Evolutionary conservation across 1,284 basidiomycete species (phyloP).

Genomic region (Thelephora terrestris): DNA sequence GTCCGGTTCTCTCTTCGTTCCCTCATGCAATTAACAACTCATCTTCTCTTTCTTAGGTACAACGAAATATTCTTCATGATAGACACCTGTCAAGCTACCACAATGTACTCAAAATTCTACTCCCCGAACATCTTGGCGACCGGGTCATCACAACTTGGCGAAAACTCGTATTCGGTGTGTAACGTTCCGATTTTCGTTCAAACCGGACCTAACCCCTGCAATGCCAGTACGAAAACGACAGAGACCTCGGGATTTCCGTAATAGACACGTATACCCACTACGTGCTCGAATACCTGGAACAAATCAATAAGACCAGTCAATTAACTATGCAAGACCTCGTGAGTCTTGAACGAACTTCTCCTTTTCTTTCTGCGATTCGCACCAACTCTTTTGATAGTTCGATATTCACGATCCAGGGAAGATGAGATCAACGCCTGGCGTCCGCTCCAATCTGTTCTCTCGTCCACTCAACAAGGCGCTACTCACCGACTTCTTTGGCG

Average conservation of each 20-base stretch:
- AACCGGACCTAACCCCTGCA: neutral
- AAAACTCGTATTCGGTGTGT: constrained; percentile 90
- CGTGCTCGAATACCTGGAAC: constrained; percentile 85
- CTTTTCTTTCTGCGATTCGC: constrained; percentile 2
- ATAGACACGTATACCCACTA: constrained; percentile 95
- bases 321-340: constrained; percentile 82
- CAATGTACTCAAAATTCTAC: constrained; percentile 92
- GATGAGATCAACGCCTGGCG: constrained; percentile 81
- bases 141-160: constrained; percentile 78
- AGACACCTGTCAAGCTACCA: constrained; percentile 97
- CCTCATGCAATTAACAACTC: neutral
- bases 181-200: neutral
- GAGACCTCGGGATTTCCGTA: constrained; percentile 90
- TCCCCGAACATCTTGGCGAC: constrained; percentile 94
- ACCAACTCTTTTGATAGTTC: constrained; percentile 43
- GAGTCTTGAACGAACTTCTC: constrained; percentile 19
- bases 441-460: constrained; percentile 76
- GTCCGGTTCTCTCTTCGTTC: constrained; percentile 29
- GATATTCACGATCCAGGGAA: constrained; percentile 63
- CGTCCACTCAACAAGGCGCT: constrained; percentile 61
- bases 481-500: constrained; percentile 95
- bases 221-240: constrained; percentile 79
- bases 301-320: constrained; percentile 82
- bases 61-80: constrained; percentile 98
- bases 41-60: constrained; percentile 45